A percentile compares a stretch with the other conserved stretches of the same genome.
phyloP scores from a whole-genome alignment of 2,329 filamentous ascomycete species.

The Aspergillus intermedius region DNA sequence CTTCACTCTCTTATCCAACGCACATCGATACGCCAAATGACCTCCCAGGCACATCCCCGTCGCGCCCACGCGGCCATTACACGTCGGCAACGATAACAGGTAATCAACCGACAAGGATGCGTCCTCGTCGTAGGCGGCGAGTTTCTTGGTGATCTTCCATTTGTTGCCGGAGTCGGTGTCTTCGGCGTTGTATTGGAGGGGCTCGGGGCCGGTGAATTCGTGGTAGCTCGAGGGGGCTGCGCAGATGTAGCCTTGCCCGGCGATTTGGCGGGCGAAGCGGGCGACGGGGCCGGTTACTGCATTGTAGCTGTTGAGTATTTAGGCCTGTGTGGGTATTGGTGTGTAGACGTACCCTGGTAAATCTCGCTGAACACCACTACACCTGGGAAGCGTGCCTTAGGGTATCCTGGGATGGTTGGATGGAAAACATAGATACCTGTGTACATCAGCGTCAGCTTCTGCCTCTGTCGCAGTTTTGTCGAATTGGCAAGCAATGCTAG shows the following conservation, averaged over 20 bases:
- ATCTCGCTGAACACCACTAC: conserved; percentile 90
- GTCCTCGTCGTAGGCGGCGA: conserved; percentile 81
- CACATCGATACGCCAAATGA: conserved; percentile 69
- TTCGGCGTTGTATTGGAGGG: conserved; percentile 76
- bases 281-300: conserved; percentile 82
- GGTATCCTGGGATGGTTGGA: conserved; percentile 75
- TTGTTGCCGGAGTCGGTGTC: conserved; percentile 84
- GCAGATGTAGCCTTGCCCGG: conserved; percentile 87
- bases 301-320: not conserved
- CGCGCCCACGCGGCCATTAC: conserved; percentile 70
- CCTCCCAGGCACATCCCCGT: conserved; percentile 93
- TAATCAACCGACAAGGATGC: conserved; percentile 61
- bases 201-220: conserved; percentile 80
- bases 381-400: conserved; percentile 81
- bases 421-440: conserved; percentile 85
- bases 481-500: too few species aligned
- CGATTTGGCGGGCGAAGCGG: conserved; percentile 85
- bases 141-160: conserved; percentile 78
- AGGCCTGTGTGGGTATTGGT: not conserved
- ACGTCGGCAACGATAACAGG: conserved; percentile 66
- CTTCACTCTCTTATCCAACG: conserved; percentile 68
- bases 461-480: too few species aligned
- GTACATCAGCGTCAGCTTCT: not conserved
- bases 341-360: conserved; percentile 66
- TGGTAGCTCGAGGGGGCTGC: conserved; percentile 88